Evolutionary conservation across 371 early-diverging fungal species (phyloP).

Genomic region (Circinella umbellata): DNA sequence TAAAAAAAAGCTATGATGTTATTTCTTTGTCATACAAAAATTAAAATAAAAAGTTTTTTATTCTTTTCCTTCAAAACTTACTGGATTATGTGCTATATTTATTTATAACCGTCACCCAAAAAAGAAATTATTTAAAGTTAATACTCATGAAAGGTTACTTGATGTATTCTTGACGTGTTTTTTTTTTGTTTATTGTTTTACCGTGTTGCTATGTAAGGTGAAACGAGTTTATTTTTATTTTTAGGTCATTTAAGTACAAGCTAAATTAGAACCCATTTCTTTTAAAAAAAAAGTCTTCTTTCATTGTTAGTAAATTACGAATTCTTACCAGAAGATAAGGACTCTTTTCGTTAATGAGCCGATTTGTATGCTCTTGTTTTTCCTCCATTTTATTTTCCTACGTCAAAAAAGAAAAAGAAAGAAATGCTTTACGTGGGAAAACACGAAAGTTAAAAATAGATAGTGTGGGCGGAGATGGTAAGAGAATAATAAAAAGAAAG

Average conservation of each 20-base stretch:
- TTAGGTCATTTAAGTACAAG: too few relatives aligned
- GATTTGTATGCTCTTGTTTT: constrained; percentile 42
- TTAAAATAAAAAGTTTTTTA: neutral
- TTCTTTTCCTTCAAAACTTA: too few relatives aligned
- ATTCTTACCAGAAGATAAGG: constrained; percentile 61
- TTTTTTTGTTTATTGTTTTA: constrained; percentile 8
- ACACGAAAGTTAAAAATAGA: too few relatives aligned
- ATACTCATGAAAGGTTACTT: neutral
- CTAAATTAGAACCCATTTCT: too few relatives aligned
- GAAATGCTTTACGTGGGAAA: neutral
- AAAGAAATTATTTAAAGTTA: neutral
- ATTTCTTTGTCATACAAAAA: neutral
- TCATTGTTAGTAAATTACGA: too few relatives aligned
- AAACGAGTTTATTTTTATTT: too few relatives aligned
- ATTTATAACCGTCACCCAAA: too few relatives aligned
- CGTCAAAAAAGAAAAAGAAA: neutral
- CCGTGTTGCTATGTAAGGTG: constrained; percentile 50
- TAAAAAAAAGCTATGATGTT: too few relatives aligned
- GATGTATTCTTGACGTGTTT: too few relatives aligned
- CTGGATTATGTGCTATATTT: constrained; percentile 50
- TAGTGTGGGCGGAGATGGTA: too few relatives aligned
- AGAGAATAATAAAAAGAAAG: too few relatives aligned
- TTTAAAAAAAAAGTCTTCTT: too few relatives aligned
- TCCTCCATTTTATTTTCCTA: neutral
- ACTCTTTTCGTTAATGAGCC: constrained; percentile 61